These are phyloP conservation scores for Diaporthe sp. DNA, from an alignment of 2,329 filamentous ascomycete species.

Conservation along the genomic window DNA sequence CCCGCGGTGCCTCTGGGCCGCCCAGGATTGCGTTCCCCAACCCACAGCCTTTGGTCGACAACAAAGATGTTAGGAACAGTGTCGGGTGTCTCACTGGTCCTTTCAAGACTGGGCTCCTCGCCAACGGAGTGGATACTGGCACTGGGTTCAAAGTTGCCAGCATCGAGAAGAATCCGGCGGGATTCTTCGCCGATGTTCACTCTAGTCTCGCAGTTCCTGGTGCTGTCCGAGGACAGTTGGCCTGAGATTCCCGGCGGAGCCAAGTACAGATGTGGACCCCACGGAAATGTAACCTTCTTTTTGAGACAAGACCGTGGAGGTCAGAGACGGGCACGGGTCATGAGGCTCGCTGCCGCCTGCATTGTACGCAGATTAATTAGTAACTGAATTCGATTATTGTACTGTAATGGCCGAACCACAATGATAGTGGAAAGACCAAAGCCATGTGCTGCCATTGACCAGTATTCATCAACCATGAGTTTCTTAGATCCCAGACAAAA, in stretches of 20 bases:
- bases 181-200: constrained; percentile 65
- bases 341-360: not conserved
- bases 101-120: constrained; percentile 58
- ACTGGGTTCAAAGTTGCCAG: constrained; percentile 59
- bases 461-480: no score
- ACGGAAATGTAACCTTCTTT: no score
- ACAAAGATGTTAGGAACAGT: constrained; percentile 44
- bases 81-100: constrained; percentile 52
- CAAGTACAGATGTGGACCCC: not conserved
- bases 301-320: no score
- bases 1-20: constrained; percentile 58
- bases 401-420: not conserved
- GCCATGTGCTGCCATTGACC: no score
- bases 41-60: constrained; percentile 51
- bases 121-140: constrained; percentile 60
- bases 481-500: no score
- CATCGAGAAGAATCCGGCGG: constrained; percentile 62
- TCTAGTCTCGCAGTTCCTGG: constrained; percentile 58
- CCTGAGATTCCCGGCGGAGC: not conserved
- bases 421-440: no score
- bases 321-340: not conserved
- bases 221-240: constrained; percentile 62
- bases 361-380: not conserved
- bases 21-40: constrained; percentile 63
- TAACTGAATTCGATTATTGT: not conserved